These are phyloP conservation scores for Actinidia chinensis DNA, from an alignment of 179 eudicot genomes.

Conservation along the genomic window DNA sequence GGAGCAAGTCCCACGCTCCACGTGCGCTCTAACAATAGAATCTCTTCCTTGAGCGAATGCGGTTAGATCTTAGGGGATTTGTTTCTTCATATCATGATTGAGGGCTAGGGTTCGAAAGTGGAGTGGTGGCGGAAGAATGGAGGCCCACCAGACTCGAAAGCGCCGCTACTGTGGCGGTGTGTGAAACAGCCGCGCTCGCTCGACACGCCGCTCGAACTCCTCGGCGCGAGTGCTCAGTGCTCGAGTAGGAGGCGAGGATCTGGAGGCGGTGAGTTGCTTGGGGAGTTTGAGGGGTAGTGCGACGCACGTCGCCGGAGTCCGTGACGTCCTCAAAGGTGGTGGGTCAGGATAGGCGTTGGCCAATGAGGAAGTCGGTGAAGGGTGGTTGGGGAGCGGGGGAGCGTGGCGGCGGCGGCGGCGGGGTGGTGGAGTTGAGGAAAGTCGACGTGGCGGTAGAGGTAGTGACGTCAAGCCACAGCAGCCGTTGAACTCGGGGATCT, in stretches of 20 bases:
- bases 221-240: no score
- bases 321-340: slow-evolving; percentile 32
- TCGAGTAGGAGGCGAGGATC: slow-evolving; percentile 21
- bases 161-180: slow-evolving; percentile 30
- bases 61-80: slow-evolving; percentile 27
- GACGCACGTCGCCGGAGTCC: slow-evolving; percentile 31
- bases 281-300: slow-evolving; percentile 36
- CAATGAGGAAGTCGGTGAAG: slow-evolving; percentile 27
- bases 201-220: slow-evolving; percentile 36
- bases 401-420: slow-evolving; percentile 39
- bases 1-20: slow-evolving; percentile 36
- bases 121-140: slow-evolving; percentile 37
- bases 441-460: slow-evolving; percentile 37
- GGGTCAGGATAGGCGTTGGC: slow-evolving; percentile 33
- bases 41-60: slow-evolving; percentile 31
- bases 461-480: slow-evolving; percentile 34
- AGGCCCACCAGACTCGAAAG: slow-evolving; percentile 39
- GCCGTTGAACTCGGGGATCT: slow-evolving; percentile 39
- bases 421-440: slow-evolving; percentile 37
- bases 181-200: slow-evolving; percentile 30
- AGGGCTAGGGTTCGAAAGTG: slow-evolving; percentile 32
- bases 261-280: slow-evolving; percentile 23
- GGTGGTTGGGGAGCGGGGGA: slow-evolving; percentile 37
- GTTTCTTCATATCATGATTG: slow-evolving; percentile 26
- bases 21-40: slow-evolving; percentile 30